phyloP scores from a whole-genome alignment of 805 yeast genomes.

The Blastobotrys americana region DNA sequence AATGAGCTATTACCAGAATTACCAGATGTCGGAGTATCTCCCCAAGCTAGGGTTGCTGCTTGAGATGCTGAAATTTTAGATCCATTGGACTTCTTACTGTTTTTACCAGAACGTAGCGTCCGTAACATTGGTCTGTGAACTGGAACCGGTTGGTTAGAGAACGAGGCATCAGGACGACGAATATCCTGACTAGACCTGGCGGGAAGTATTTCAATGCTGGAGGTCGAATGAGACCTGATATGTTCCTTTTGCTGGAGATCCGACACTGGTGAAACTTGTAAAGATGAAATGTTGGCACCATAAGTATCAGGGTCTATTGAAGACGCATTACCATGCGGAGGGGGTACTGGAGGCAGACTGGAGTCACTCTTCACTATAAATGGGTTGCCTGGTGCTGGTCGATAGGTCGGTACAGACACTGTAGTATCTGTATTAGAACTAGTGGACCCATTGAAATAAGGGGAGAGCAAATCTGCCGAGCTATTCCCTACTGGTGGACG shows the following conservation, averaged over 20 bases:
- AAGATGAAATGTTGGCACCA: no score
- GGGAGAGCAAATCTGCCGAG: constrained; percentile 4
- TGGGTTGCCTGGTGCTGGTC: neutral
- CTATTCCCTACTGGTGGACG: constrained; percentile 5
- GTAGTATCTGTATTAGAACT: neutral
- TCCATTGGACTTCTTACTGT: constrained; percentile 12
- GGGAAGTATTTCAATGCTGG: neutral
- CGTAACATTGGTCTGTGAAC: constrained; percentile 15
- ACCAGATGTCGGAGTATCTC: neutral
- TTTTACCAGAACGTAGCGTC: constrained; percentile 19
- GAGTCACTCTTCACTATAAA: neutral
- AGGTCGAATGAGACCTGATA: neutral
- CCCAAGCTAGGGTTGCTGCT: constrained; percentile 25
- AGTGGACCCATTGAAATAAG: neutral
- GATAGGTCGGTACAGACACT: neutral
- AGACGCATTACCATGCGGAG: neutral
- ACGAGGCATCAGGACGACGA: neutral
- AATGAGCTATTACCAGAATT: constrained; percentile 5
- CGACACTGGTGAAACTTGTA: no score
- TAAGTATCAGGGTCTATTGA: neutral
- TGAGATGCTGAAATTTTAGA: constrained; percentile 8
- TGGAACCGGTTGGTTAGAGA: neutral
- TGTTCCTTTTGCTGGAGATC: neutral
- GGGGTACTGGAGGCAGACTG: neutral
- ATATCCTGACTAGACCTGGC: neutral